These are phyloP conservation scores for Alternaria dauci DNA, from an alignment of 2,329 filamentous ascomycete species.

Conservation along the genomic window DNA sequence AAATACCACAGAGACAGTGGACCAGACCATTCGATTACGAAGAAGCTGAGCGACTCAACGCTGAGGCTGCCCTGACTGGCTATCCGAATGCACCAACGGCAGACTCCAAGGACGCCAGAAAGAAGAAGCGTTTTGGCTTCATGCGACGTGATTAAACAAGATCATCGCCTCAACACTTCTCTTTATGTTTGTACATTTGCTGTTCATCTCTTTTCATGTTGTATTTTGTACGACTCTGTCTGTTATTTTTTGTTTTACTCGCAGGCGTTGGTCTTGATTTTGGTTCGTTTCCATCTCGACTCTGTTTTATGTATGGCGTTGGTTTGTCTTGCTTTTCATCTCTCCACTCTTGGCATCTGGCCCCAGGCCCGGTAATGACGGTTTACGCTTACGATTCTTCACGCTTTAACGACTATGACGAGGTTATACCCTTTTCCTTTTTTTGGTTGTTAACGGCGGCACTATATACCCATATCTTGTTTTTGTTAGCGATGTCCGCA, in stretches of 20 bases:
- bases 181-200: conserved; percentile 7
- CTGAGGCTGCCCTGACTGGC: conserved; percentile 41
- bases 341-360: conserved; percentile 11
- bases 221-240: background rate
- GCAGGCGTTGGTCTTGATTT: background rate
- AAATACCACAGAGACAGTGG: conserved; percentile 58
- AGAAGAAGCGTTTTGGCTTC: conserved; percentile 19
- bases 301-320: background rate
- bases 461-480: conserved; percentile 17
- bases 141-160: conserved; percentile 13
- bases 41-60: conserved; percentile 53
- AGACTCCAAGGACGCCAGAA: conserved; percentile 15
- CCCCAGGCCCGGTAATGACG: conserved; percentile 16
- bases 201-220: conserved; percentile 1
- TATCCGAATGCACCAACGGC: conserved; percentile 16
- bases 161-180: background rate
- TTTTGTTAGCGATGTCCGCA: conserved; percentile 4
- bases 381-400: conserved; percentile 14
- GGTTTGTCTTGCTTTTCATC: conserved; percentile 1
- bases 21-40: conserved; percentile 54
- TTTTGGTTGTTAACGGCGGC: conserved; percentile 16
- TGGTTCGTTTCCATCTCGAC: background rate
- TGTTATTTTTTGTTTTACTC: background rate
- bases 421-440: conserved; percentile 18
- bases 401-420: conserved; percentile 16